Percentiles rank a stretch among this genome's conserved stretches.
Evolutionary conservation across 805 yeast genomes (phyloP).

Genomic region (Yamadazyma philogaea): DNA sequence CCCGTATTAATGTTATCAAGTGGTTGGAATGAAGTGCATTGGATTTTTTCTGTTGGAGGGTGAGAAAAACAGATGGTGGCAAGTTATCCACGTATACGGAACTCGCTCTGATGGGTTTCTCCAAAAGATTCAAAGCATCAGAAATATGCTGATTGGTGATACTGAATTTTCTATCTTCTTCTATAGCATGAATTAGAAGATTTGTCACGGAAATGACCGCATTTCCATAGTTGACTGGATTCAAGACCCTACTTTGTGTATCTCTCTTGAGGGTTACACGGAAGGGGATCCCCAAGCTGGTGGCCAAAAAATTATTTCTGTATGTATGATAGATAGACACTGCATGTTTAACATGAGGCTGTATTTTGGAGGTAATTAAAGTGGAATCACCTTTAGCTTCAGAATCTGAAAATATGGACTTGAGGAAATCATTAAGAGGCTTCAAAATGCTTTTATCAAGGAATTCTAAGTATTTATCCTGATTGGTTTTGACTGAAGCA

Average conservation of each 20-base stretch:
- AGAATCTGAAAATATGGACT: conserved; percentile 1
- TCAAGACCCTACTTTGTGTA: conserved; percentile 57
- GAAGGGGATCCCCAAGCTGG: conserved; percentile 33
- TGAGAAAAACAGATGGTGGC: conserved; percentile 49
- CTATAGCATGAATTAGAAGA: conserved; percentile 55
- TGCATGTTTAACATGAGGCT: conserved; percentile 9
- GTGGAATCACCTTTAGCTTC: conserved; percentile 1
- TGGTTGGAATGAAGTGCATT: conserved; percentile 23
- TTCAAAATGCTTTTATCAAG: conserved; percentile 6
- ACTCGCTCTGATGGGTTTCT: conserved; percentile 50
- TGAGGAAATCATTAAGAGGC: conserved; percentile 7
- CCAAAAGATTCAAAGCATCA: conserved; percentile 57
- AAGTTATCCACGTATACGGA: conserved; percentile 33
- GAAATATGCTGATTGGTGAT: conserved; percentile 53
- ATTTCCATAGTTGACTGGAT: conserved; percentile 58
- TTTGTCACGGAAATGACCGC: conserved; percentile 61
- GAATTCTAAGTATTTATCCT: conserved; percentile 8
- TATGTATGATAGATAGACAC: conserved; percentile 13
- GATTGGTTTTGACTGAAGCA: conserved; percentile 4
- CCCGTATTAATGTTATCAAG: conserved; percentile 55
- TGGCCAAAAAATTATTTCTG: conserved; percentile 25
- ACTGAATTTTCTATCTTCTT: conserved; percentile 58
- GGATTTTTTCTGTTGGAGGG: conserved; percentile 22
- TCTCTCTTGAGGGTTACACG: conserved; percentile 46
- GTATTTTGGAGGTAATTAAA: conserved; percentile 10